Conservation (phyloP, 345 rosid species). For the Gossypium mustelinum region DNA sequence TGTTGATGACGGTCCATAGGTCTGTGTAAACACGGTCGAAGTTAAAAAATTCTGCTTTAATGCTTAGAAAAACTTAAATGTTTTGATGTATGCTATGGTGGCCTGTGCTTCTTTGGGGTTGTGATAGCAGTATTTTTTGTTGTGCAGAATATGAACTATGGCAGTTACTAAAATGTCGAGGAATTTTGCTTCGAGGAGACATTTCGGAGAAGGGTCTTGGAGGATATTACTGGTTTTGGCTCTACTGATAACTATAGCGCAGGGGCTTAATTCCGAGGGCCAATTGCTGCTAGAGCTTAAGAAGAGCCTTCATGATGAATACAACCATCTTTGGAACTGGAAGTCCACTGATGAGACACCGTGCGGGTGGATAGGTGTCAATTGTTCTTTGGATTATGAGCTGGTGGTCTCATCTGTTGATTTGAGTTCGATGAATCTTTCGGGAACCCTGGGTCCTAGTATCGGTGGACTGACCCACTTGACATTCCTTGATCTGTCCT, state of each 20-base stretch:
- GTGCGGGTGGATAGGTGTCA: slow-evolving; percentile 77
- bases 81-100: neutral
- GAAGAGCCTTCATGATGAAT: slow-evolving; percentile 47
- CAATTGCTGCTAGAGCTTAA: slow-evolving; percentile 58
- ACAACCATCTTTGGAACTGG: slow-evolving; percentile 56
- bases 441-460: slow-evolving; percentile 66
- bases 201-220: slow-evolving; percentile 29
- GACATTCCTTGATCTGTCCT: slow-evolving; percentile 57
- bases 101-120: slow-evolving; percentile 2
- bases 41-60: neutral
- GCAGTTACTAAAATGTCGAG: slow-evolving; percentile 21
- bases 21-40: neutral
- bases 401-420: slow-evolving; percentile 56
- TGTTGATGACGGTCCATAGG: neutral
- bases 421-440: slow-evolving; percentile 70
- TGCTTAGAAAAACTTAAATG: neutral
- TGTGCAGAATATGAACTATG: slow-evolving; percentile 25
- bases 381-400: slow-evolving; percentile 45
- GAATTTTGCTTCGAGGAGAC: slow-evolving; percentile 18
- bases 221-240: slow-evolving; percentile 32
- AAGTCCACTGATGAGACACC: slow-evolving; percentile 63
- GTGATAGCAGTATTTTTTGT: neutral
- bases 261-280: slow-evolving; percentile 68
- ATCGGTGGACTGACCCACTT: slow-evolving; percentile 61
- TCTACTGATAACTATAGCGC: slow-evolving; percentile 39